phyloP scores from a whole-genome alignment of 1,284 basidiomycete genomes.

The Vanrija sp. region DNA sequence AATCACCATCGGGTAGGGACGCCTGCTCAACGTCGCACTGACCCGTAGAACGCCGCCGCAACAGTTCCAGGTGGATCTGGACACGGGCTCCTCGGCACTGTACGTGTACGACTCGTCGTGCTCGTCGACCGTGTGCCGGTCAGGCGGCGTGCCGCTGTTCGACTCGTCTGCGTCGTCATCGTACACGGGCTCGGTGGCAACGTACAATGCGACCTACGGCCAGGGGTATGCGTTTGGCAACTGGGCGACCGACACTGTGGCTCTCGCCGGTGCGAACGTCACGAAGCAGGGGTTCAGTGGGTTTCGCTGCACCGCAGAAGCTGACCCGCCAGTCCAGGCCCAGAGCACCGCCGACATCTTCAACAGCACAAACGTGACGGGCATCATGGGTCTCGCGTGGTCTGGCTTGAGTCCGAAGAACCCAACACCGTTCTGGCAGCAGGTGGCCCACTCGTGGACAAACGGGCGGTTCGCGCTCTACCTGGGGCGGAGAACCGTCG shows the following conservation, averaged over 20 bases:
- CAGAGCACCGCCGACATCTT: slow-evolving; percentile 1
- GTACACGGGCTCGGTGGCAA: slow-evolving; percentile 12
- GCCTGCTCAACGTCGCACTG: too few species aligned
- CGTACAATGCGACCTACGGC: slow-evolving; percentile 58
- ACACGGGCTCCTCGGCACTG: slow-evolving; percentile 53
- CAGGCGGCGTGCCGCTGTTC: slow-evolving; percentile 25
- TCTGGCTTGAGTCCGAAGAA: slow-evolving; percentile 48
- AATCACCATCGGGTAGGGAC: slow-evolving; percentile 32
- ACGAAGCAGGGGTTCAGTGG: slow-evolving; percentile 58
- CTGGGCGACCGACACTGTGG: slow-evolving; percentile 66
- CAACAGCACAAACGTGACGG: slow-evolving; percentile 36
- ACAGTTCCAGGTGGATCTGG: slow-evolving; percentile 51
- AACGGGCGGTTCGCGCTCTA: slow-evolving; percentile 74
- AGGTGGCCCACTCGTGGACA: slow-evolving; percentile 64
- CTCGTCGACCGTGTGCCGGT: slow-evolving; percentile 29
- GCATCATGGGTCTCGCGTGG: slow-evolving; percentile 54
- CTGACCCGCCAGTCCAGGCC: background rate
- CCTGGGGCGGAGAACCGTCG: slow-evolving; percentile 68
- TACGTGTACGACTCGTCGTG: slow-evolving; percentile 33
- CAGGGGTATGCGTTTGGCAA: slow-evolving; percentile 68
- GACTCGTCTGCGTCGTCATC: slow-evolving; percentile 29
- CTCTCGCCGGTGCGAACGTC: slow-evolving; percentile 75
- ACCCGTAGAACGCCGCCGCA: slow-evolving; percentile 44
- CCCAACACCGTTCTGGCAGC: slow-evolving; percentile 56
- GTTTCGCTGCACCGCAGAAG: too few species aligned